Base-by-base conservation (phyloP, 1,284 basidiomycete genomes). In the Ustilago tritici region DNA sequence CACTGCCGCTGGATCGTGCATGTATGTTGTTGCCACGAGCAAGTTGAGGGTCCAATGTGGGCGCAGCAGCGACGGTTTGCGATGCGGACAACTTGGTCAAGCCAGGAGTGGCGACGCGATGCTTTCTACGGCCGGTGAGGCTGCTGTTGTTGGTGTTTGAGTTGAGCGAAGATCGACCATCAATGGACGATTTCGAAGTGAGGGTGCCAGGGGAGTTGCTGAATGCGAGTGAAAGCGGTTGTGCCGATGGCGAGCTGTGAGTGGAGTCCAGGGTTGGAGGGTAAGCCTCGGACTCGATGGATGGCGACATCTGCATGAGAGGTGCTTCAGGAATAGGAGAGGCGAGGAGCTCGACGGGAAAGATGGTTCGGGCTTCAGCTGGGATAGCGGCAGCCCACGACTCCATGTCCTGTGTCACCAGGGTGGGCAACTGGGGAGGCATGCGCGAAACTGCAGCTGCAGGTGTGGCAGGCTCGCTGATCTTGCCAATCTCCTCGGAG, bases 61-160 rank as follows among this genome's bases (percentile, higher is more conserved):
- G 31, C 5, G 62, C 54, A 15, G 59, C 66, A 15, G 60, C 66
- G 4, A 32, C n/a, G 11, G 55, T 19, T 11, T 46, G 32, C 3
- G 62, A 36, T 14, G 57, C 50, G 3, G 56, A 3, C 17, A 50
- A 38, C 56, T 66, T 75, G 52, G 65, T 74, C 40, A 74, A 31
- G 32, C 71, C 71, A 47, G 71, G 65, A 47, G 66, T 74, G 9
- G 34, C 71, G 3, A 69, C 43, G n/a, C 65, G 71, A 32, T 75
- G 67, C 53, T 35, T 63, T 43, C 52, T 63, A 28, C 56, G 53
- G 35, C 60, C 60, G 9, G 60, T 23, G 10, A 14, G 11, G 43
- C 60, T 62, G 9, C 32, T 17, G 41, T 62, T 31, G 12, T 62
- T 46, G 12, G 40, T 40, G 14, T 35, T 54, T 14, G 70, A 67